Evolutionary conservation across 2,329 filamentous ascomycete species (phyloP).

Genomic region (Penicillium hesseltinei): DNA sequence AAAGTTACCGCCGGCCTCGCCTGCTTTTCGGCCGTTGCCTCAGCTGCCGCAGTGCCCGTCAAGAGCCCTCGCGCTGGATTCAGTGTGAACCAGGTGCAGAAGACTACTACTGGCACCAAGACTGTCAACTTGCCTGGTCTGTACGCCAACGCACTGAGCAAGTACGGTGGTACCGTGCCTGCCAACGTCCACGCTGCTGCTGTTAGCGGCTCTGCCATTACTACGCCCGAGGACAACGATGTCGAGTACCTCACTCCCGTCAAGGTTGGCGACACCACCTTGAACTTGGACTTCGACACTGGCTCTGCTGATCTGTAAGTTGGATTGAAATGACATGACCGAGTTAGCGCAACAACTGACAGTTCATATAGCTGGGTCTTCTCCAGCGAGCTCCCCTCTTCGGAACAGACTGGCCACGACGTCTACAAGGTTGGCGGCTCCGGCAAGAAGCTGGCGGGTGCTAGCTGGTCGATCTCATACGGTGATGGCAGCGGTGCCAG

Average conservation of each 20-base stretch:
- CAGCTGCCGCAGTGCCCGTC: conserved; percentile 32
- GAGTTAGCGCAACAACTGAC: conserved; percentile 6
- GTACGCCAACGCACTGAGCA: conserved; percentile 30
- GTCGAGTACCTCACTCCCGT: conserved; percentile 62
- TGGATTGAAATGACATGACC: neutral
- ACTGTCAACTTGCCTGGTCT: conserved; percentile 30
- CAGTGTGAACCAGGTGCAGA: conserved; percentile 32
- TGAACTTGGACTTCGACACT: conserved; percentile 71
- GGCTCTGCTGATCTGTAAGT: conserved; percentile 65
- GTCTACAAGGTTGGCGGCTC: conserved; percentile 57
- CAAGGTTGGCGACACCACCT: conserved; percentile 59
- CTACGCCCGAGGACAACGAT: conserved; percentile 52
- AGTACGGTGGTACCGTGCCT: conserved; percentile 34
- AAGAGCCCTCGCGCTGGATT: conserved; percentile 29
- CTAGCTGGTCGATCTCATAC: conserved; percentile 62
- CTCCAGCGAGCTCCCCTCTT: conserved; percentile 55
- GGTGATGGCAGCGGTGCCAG: conserved; percentile 63
- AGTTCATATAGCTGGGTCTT: conserved; percentile 59
- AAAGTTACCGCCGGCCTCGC: conserved; percentile 28
- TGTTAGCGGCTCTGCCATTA: conserved; percentile 34
- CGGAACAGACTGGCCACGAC: conserved; percentile 54
- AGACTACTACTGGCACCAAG: conserved; percentile 19
- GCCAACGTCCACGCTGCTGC: conserved; percentile 32
- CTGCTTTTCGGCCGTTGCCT: conserved; percentile 29
- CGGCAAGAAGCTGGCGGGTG: conserved; percentile 47